Conservation (phyloP, 2,329 filamentous ascomycete genomes). For the Diaporthe caulivora region DNA sequence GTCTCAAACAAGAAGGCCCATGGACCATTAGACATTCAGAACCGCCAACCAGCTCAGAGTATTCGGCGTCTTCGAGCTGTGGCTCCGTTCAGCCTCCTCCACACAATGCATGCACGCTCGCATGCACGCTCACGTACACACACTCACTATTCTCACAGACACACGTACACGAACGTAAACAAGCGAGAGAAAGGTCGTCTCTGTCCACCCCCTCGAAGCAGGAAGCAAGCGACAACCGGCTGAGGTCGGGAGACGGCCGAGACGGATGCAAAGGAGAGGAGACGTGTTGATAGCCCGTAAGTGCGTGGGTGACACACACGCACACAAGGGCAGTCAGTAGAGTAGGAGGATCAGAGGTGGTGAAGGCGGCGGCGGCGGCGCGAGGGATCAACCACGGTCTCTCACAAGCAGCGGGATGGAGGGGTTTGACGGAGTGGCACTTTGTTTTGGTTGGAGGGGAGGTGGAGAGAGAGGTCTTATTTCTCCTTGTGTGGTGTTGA, state of each 20-base stretch:
- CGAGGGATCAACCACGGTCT: slow-evolving; percentile 27
- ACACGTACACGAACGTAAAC: background rate
- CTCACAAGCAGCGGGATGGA: slow-evolving; percentile 26
- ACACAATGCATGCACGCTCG: background rate
- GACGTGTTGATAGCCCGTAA: background rate
- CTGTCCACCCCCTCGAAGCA: background rate
- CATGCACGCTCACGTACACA: background rate
- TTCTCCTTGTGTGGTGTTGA: slow-evolving; percentile 33
- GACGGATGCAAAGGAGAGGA: background rate
- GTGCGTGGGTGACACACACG: slow-evolving; percentile 12
- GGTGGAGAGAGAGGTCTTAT: slow-evolving; percentile 36
- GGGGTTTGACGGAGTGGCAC: slow-evolving; percentile 22
- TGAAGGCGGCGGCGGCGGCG: background rate
- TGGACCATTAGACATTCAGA: slow-evolving; percentile 34
- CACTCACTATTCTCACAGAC: background rate
- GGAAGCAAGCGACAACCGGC: background rate
- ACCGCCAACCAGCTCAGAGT: slow-evolving; percentile 18
- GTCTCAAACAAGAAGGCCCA: slow-evolving; percentile 34
- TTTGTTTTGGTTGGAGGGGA: slow-evolving; percentile 33
- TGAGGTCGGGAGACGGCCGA: slow-evolving; percentile 23
- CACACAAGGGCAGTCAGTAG: too few relatives aligned
- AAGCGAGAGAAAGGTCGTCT: background rate
- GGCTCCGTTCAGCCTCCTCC: slow-evolving; percentile 8
- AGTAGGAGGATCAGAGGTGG: slow-evolving; percentile 21
- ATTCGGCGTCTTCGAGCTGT: slow-evolving; percentile 12